A percentile compares a stretch with the other conserved stretches of the same genome.
phyloP scores from a whole-genome alignment of 257 asterid genomes.

The Phtheirospermum japonicum region DNA sequence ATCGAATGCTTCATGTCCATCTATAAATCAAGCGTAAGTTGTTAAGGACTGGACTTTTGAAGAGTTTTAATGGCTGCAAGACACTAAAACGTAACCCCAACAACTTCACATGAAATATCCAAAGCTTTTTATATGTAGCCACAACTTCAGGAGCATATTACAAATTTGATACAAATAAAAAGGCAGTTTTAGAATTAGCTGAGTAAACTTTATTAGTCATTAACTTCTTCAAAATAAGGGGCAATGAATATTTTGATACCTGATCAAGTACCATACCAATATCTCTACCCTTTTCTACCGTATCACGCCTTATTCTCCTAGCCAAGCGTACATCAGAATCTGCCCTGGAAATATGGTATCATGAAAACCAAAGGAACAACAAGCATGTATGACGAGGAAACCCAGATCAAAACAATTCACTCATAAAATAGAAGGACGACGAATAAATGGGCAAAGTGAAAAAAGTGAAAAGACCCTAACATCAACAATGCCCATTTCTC shows the following conservation, averaged over 20 bases:
- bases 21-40: no score
- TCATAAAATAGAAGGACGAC: conserved; percentile 4
- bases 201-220: not conserved
- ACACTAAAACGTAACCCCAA: no score
- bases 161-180: not conserved
- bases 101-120: conserved; percentile 8
- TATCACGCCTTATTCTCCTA: conserved; percentile 96
- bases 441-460: conserved; percentile 14
- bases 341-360: conserved; percentile 49
- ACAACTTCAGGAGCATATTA: not conserved
- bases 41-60: no score
- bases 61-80: no score
- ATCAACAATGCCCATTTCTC: conserved; percentile 2
- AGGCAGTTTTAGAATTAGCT: conserved; percentile 3
- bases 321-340: conserved; percentile 99
- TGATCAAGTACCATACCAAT: conserved; percentile 86
- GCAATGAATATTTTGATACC: conserved; percentile 40
- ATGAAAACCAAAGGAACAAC: conserved; percentile 33
- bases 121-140: conserved; percentile 1
- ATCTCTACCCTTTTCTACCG: conserved; percentile 89
- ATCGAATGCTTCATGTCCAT: no score
- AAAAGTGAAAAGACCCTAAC: not conserved
- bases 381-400: conserved; percentile 27
- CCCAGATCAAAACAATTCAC: conserved; percentile 9
- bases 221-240: not conserved